phyloP scores from a whole-genome alignment of 768 basidiomycete genomes.

The Leccinum obscurum region DNA sequence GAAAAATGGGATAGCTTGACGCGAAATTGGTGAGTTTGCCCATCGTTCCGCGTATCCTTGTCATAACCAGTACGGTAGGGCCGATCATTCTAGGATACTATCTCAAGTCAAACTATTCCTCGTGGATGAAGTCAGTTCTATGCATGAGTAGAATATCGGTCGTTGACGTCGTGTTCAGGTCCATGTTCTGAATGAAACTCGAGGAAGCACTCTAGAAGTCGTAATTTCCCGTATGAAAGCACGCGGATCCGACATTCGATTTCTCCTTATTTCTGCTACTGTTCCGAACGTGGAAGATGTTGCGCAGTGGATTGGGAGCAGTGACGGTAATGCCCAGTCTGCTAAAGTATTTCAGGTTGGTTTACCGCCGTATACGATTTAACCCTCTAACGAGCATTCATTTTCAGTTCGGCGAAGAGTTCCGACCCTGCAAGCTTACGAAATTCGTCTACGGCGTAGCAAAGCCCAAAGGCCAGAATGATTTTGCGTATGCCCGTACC shows the following conservation, averaged over 20 bases:
- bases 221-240: conserved; percentile 92
- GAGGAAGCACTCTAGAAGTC: conserved; percentile 93
- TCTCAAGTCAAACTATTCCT: conserved; percentile 77
- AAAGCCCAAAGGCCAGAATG: conserved; percentile 64
- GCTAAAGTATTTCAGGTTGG: conserved; percentile 74
- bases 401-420: conserved; percentile 87
- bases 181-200: conserved; percentile 86
- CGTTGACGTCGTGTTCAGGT: conserved; percentile 49
- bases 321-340: conserved; percentile 32
- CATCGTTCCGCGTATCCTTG: neutral
- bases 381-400: conserved; percentile 1
- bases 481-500: conserved; percentile 70
- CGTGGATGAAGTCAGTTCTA: conserved; percentile 69
- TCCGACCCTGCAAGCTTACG: conserved; percentile 79
- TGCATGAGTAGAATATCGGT: neutral
- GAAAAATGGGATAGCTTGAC: conserved; percentile 98
- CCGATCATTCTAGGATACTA: conserved; percentile 63
- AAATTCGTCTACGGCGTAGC: conserved; percentile 72
- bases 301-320: conserved; percentile 78
- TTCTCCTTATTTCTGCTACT: conserved; percentile 90
- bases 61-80: conserved; percentile 38
- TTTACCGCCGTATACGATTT: neutral
- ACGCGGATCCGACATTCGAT: conserved; percentile 67
- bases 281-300: conserved; percentile 93
- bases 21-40: conserved; percentile 72